Conservation (phyloP, 768 basidiomycete genomes). For the Russula lepida region DNA sequence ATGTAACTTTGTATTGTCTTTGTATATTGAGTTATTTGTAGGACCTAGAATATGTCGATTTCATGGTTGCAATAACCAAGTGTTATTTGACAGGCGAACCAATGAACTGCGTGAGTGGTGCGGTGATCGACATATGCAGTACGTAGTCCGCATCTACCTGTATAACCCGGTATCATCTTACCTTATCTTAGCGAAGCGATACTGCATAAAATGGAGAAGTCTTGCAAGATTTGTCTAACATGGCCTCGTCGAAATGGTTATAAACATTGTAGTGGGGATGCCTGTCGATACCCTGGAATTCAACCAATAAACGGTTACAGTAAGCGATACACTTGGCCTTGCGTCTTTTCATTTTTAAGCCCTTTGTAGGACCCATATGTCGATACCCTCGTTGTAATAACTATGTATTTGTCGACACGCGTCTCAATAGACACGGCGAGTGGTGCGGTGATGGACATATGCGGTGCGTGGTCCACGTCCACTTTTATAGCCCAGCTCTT, state of each 20-base stretch:
- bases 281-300: neutral
- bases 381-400: neutral
- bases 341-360: neutral
- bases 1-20: neutral
- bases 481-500: neutral
- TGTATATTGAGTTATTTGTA: neutral
- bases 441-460: conserved; percentile 4
- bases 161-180: neutral
- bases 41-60: neutral
- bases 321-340: neutral
- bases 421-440: neutral
- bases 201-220: neutral
- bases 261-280: neutral
- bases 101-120: conserved; percentile 7
- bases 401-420: neutral
- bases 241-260: conserved; percentile 5
- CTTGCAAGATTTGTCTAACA: neutral
- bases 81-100: neutral
- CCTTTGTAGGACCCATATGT: neutral
- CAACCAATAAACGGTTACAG: neutral
- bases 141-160: neutral
- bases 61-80: neutral
- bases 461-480: neutral
- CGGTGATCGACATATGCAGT: neutral
- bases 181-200: neutral